phyloP scores from a whole-genome alignment of 768 basidiomycete genomes.

The Russula sp. region DNA sequence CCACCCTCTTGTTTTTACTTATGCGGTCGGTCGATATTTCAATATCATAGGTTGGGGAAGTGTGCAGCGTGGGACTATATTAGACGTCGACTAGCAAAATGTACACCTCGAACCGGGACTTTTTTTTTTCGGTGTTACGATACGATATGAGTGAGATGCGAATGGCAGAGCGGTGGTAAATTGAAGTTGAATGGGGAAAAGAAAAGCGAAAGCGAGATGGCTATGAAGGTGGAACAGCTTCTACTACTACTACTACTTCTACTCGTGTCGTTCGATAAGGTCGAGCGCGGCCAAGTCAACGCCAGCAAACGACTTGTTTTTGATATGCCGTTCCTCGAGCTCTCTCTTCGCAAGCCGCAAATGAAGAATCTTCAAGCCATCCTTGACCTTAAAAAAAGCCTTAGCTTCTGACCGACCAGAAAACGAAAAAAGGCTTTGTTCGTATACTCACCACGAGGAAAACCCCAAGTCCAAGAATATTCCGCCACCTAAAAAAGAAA shows the following conservation, averaged over 20 bases:
- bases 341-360: slow-evolving; percentile 68
- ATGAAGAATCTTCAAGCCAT: slow-evolving; percentile 60
- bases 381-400: slow-evolving; percentile 45
- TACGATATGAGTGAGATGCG: neutral
- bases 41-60: slow-evolving; percentile 55
- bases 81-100: slow-evolving; percentile 59
- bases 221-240: neutral
- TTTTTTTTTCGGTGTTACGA: neutral
- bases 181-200: no score
- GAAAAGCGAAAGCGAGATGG: neutral
- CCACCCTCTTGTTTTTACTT: neutral
- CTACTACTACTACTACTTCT: neutral
- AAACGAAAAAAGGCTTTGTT: neutral
- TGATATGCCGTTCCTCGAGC: slow-evolving; percentile 60
- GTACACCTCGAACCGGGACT: neutral
- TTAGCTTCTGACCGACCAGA: slow-evolving; percentile 38
- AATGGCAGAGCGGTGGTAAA: neutral
- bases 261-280: slow-evolving; percentile 36
- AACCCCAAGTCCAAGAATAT: slow-evolving; percentile 59
- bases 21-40: neutral
- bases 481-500: slow-evolving; percentile 47
- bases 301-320: slow-evolving; percentile 64
- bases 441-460: slow-evolving; percentile 49
- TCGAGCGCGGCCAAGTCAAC: slow-evolving; percentile 65
- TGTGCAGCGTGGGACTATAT: slow-evolving; percentile 76